Base-by-base conservation (phyloP, 2,329 filamentous ascomycete genomes). In the Dactylellina leptospora region DNA sequence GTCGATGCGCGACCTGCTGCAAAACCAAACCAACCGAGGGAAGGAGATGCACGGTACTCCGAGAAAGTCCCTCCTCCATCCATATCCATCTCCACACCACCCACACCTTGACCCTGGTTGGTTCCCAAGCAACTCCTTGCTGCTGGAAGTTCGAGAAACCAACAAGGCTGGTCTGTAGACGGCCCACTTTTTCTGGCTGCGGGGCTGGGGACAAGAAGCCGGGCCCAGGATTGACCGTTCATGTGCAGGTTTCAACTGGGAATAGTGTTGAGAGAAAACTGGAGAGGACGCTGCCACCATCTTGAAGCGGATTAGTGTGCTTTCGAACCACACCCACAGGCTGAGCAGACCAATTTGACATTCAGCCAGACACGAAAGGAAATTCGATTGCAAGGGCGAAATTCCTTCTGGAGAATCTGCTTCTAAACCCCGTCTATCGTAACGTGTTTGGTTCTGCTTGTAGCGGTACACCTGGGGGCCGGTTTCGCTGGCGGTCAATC, bases 211-310 rank as follows among this genome's bases (percentile, higher is more conserved):
- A 72, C 59, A 59, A 72, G 59, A 71, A 72, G 68, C 68, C 68
- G 68, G 68, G 68, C 68, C 68, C 68, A 72, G 68, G 68, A 64
- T 72, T 72, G 59, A 60, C 54, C 53, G 54, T 72, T 63, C 68
- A 72, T 72, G 68, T 72, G 68, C 68, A 72, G 68, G 68, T 72
- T 72, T 72, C 68, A 72, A 64, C 59, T 72, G 59, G 68, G 68
- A 72, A 72, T 64, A 72, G 68, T 53, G 36, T 58, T 45, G 59
- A 60, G 54, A 38, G 10, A 53, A 38, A 71, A 30, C 44, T 44
- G 44, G 25, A 45, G 44, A 59, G 56, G 50, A 36, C 50, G 51
- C 66, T 71, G 66, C 66, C 66, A 72, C 68, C 68, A 63, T 64
- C 68, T 72, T 45, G 38, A 72, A 72, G 16, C 51, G 59, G 68